Conservation (phyloP, 1,139 yeast genomes). For the Blastobotrys buckinghamii region DNA sequence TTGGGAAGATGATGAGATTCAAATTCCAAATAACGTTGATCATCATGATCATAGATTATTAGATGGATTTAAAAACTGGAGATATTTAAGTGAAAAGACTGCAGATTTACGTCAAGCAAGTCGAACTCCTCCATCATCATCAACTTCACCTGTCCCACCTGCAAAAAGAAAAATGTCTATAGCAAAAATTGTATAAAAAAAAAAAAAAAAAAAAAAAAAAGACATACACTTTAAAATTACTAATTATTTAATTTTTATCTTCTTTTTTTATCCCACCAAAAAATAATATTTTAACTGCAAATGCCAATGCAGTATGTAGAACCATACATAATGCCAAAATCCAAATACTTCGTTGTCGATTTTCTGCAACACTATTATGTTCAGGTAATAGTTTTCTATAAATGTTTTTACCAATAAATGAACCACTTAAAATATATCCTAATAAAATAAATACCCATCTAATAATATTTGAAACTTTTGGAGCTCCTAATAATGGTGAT, state of each 20-base stretch:
- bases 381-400: slow-evolving; percentile 20
- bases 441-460: slow-evolving; percentile 35
- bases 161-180: slow-evolving; percentile 21
- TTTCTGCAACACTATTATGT: slow-evolving; percentile 20
- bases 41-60: neutral
- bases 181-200: slow-evolving; percentile 24
- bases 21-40: neutral
- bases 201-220: too few species aligned
- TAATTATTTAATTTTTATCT: neutral
- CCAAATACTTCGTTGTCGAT: slow-evolving; percentile 28
- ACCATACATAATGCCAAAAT: slow-evolving; percentile 31
- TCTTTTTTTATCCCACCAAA: slow-evolving; percentile 23
- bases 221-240: neutral
- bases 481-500: slow-evolving; percentile 36
- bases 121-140: neutral
- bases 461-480: slow-evolving; percentile 32
- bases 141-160: neutral
- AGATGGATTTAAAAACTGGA: neutral
- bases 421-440: slow-evolving; percentile 35
- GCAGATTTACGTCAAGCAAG: neutral
- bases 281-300: slow-evolving; percentile 35
- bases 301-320: slow-evolving; percentile 35
- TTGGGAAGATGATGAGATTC: slow-evolving; percentile 16
- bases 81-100: neutral
- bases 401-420: slow-evolving; percentile 36